Evolutionary conservation across 2,329 filamentous ascomycete species (phyloP).

Genomic region (Bretziella fagacearum): DNA sequence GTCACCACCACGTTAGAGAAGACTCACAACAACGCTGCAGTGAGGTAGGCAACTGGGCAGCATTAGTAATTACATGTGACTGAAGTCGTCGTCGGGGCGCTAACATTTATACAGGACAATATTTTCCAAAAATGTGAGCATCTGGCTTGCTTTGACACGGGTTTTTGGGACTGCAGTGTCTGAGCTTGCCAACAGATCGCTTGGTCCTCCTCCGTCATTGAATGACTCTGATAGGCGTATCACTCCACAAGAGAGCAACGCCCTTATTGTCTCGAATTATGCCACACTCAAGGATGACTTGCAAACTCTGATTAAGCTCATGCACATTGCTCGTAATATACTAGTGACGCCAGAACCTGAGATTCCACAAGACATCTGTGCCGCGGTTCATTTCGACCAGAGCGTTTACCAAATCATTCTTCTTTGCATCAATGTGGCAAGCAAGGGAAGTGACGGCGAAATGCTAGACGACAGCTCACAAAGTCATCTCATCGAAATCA

Average conservation of each 20-base stretch:
- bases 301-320: conserved; percentile 46
- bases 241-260: conserved; percentile 44
- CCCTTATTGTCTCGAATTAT: conserved; percentile 46
- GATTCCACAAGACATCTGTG: conserved; percentile 48
- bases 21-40: conserved; percentile 43
- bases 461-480: conserved; percentile 41
- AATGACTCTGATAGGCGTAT: conserved; percentile 38
- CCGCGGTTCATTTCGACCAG: conserved; percentile 46
- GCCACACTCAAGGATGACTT: conserved; percentile 43
- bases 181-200: conserved; percentile 40
- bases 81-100: neutral
- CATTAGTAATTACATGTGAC: neutral
- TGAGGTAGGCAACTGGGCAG: conserved; percentile 34
- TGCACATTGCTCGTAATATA: conserved; percentile 49
- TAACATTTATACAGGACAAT: conserved; percentile 29
- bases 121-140: conserved; percentile 43
- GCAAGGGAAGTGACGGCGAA: conserved; percentile 50
- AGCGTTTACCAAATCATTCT: conserved; percentile 50
- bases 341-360: conserved; percentile 47
- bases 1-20: conserved; percentile 45
- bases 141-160: conserved; percentile 47
- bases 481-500: conserved; percentile 42
- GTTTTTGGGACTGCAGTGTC: conserved; percentile 46
- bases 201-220: conserved; percentile 36
- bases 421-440: conserved; percentile 48